These are phyloP conservation scores for Tagetes patula DNA, from an alignment of 129 eudicot species.

Conservation along the genomic window DNA sequence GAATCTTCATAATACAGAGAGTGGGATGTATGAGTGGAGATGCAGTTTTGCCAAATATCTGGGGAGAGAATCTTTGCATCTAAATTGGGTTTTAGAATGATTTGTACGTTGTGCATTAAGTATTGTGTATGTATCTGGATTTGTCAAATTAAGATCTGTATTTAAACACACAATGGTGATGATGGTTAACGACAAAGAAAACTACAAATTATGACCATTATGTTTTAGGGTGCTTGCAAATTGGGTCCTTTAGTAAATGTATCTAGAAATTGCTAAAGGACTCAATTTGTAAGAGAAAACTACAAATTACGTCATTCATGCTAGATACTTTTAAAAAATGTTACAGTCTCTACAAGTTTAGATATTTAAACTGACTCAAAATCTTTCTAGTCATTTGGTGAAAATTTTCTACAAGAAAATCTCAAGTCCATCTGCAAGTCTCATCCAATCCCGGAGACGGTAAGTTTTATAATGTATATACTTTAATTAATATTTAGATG, in stretches of 20 bases:
- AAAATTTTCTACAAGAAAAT: conserved; percentile 69
- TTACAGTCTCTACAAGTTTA: too few species aligned
- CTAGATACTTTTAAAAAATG: too few species aligned
- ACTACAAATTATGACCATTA: too few species aligned
- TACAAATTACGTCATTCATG: too few species aligned
- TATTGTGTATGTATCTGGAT: conserved; percentile 12
- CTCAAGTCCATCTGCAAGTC: conserved; percentile 88
- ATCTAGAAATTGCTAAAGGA: too few species aligned
- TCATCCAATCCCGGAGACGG: conserved; percentile 80
- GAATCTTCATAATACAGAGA: conserved; percentile 41
- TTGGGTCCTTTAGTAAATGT: too few species aligned
- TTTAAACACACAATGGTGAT: not conserved
- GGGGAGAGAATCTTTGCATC: conserved; percentile 10
- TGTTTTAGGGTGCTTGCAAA: too few species aligned
- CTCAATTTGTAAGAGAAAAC: too few species aligned
- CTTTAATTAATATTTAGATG: not conserved
- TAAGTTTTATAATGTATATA: conserved; percentile 34
- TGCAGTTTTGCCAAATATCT: conserved; percentile 42
- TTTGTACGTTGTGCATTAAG: not conserved
- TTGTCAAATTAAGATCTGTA: not conserved
- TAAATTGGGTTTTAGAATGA: not conserved
- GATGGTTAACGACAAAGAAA: too few species aligned
- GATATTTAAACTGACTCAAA: not conserved
- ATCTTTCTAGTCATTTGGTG: conserved; percentile 53
- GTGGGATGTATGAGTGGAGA: conserved; percentile 18